Evolutionary conservation across 108 stramenopile species (phyloP).

Genomic region (Pelagomonas calceolata): DNA sequence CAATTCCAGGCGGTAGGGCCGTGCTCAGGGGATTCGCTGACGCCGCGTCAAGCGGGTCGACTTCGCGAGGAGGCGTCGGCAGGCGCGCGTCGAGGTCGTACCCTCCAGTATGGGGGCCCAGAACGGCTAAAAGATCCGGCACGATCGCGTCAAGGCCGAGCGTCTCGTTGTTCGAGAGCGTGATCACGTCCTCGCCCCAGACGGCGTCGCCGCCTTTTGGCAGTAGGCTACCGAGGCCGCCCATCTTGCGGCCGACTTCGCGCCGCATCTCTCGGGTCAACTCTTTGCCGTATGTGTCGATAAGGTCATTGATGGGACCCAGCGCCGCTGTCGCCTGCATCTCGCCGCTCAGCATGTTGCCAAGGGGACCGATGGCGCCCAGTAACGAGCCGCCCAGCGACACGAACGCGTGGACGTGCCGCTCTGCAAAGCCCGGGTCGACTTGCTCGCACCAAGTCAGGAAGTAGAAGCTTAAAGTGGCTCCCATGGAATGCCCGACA

Average conservation of each 20-base stretch:
- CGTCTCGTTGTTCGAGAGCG: too few species aligned
- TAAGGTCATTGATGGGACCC: slow-evolving; percentile 42
- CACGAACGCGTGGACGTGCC: slow-evolving; percentile 58
- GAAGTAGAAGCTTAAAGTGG: slow-evolving; percentile 56
- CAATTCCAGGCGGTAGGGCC: slow-evolving; percentile 59
- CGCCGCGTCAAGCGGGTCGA: background rate
- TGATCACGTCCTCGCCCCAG: slow-evolving; percentile 35
- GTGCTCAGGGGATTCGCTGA: slow-evolving; percentile 63
- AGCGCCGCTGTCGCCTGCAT: slow-evolving; percentile 64
- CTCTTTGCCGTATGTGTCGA: slow-evolving; percentile 23
- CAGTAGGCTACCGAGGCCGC: slow-evolving; percentile 60
- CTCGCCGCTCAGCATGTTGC: slow-evolving; percentile 69
- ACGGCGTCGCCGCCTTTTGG: slow-evolving; percentile 68
- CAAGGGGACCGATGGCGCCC: slow-evolving; percentile 63
- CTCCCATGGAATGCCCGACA: slow-evolving; percentile 68
- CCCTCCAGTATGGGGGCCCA: background rate
- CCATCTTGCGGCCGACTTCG: slow-evolving; percentile 63
- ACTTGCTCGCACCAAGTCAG: slow-evolving; percentile 57
- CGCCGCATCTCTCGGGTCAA: slow-evolving; percentile 21
- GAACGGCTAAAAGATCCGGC: background rate
- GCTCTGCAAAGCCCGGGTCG: slow-evolving; percentile 52
- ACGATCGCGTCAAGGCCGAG: background rate
- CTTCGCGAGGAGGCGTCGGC: background rate
- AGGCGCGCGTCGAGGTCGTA: background rate
- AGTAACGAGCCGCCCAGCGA: slow-evolving; percentile 79